Conservation (phyloP, 352 stramenopile genomes). For the Globisporangium nodosum region DNA sequence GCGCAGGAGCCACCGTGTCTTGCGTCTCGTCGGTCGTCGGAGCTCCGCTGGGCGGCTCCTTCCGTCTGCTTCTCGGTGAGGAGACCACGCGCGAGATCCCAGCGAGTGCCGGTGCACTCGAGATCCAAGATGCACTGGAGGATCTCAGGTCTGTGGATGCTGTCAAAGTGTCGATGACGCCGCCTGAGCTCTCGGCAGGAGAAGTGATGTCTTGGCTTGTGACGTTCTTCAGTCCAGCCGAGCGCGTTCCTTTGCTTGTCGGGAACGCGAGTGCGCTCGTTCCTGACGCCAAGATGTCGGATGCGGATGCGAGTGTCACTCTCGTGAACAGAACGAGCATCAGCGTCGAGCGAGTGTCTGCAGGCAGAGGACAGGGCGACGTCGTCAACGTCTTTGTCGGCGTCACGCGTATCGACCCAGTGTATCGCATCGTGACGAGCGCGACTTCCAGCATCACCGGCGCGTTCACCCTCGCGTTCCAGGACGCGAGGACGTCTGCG, state of each 20-base stretch:
- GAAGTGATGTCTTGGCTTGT: constrained; percentile 22
- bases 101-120: constrained; percentile 4
- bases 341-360: constrained; percentile 13
- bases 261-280: constrained; percentile 8
- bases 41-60: constrained; percentile 17
- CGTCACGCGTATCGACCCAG: constrained; percentile 15
- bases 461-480: constrained; percentile 24
- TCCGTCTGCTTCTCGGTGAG: constrained; percentile 21
- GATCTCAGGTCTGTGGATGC: constrained; percentile 16
- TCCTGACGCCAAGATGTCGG: constrained; percentile 11
- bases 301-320: constrained; percentile 7
- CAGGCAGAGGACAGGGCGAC: constrained; percentile 21
- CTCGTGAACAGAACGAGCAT: constrained; percentile 6
- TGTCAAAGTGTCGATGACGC: constrained; percentile 12
- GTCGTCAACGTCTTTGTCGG: constrained; percentile 21
- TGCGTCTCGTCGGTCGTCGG: constrained; percentile 2
- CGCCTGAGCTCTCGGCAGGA: not conserved
- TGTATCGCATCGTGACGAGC: constrained; percentile 19
- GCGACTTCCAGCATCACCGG: constrained; percentile 8
- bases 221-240: constrained; percentile 31
- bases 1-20: not conserved
- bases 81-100: constrained; percentile 8
- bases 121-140: constrained; percentile 34
- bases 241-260: constrained; percentile 20
- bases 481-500: not conserved